Evolutionary conservation across 2,329 filamentous ascomycete genomes (phyloP), one percentile per base, ranked within the genome.

Genomic region (Blumeria hordei): DNA sequence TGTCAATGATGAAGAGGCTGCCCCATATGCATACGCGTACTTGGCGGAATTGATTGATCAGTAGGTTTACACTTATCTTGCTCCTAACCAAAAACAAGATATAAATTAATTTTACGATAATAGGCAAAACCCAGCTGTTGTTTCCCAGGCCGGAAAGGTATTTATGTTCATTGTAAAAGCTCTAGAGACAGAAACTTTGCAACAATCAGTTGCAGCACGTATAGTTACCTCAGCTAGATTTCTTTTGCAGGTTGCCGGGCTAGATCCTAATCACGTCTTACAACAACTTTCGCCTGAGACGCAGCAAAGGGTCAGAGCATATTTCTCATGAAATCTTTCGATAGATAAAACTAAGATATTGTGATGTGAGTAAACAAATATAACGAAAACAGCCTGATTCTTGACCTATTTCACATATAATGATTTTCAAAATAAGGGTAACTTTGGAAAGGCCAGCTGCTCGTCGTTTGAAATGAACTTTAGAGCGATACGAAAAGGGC

Each of bases 1-100:
- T 54, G 81, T 82, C 14, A 95, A 94, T 64, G 92, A 98, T 61
- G 92, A 98, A 67, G 92, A 98, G 70, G 92, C 92, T 3, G 92
- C 92, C 18, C 92, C 92, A 12, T 96, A 93, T 67, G 88, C 88
- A 1, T 98, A 98, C 66, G 81, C 82, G 47, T 98, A 94, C 70
- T 72, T 98, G 57, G 81, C 85, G 11, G 83, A 94, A 66, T 70
- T 98, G 59, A 95, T 96, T 66, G 84, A 93, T 61, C 84, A 93
- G 92, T 95, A 79, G 77, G 88, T 81, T 35, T 21, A 37, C 10
- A 14, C 32, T 12, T 21, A 8, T 8, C 11, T 28, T 32, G 2
- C 32, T 12, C 12, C 18, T 12, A 21, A 7, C 14, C 32, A 39
- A 28, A n/a, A 33, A 10, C 5, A 12, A 47, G 44, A 32, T 45